Conservation (phyloP, 202 grass and related monocot genomes). For the Musa balbisiana region DNA sequence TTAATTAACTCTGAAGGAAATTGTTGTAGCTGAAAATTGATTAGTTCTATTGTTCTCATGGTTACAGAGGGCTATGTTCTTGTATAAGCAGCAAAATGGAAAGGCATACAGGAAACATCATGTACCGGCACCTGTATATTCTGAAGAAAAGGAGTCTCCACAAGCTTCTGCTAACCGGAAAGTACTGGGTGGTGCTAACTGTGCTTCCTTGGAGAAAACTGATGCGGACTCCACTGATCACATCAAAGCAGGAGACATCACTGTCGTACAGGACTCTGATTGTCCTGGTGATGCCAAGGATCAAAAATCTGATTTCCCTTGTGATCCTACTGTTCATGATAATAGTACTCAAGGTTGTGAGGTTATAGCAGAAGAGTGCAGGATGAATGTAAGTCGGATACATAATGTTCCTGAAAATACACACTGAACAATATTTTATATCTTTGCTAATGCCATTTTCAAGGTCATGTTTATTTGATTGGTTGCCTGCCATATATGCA, state of each 20-base stretch:
- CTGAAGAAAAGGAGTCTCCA: slow-evolving; percentile 25
- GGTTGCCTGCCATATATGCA: slow-evolving; percentile 4
- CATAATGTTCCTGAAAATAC: slow-evolving; percentile 93
- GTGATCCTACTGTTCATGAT: slow-evolving; percentile 38
- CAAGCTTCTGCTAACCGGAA: slow-evolving; percentile 24
- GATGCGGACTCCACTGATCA: not conserved
- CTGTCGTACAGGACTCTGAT: not conserved
- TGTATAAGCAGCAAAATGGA: slow-evolving; percentile 52
- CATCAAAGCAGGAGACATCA: not conserved
- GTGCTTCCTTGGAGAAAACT: not conserved
- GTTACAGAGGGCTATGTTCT: slow-evolving; percentile 69
- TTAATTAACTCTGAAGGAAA: too few species aligned
- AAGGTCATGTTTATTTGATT: too few species aligned
- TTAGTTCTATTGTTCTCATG: too few species aligned
- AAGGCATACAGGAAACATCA: slow-evolving; percentile 20
- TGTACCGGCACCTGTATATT: slow-evolving; percentile 8
- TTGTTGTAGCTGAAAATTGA: too few species aligned
- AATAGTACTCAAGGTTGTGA: slow-evolving; percentile 45
- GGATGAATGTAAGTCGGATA: slow-evolving; percentile 94
- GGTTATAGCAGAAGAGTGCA: slow-evolving; percentile 54
- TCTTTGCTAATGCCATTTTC: slow-evolving; percentile 47
- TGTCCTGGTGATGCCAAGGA: slow-evolving; percentile 22
- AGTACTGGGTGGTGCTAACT: slow-evolving; percentile 21
- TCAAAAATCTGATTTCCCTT: slow-evolving; percentile 31
- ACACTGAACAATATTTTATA: slow-evolving; percentile 68